Percentiles rank a stretch among this genome's conserved stretches.
phyloP scores from a whole-genome alignment of 2,329 filamentous ascomycete genomes.

The Sporothrix euskadiensis region DNA sequence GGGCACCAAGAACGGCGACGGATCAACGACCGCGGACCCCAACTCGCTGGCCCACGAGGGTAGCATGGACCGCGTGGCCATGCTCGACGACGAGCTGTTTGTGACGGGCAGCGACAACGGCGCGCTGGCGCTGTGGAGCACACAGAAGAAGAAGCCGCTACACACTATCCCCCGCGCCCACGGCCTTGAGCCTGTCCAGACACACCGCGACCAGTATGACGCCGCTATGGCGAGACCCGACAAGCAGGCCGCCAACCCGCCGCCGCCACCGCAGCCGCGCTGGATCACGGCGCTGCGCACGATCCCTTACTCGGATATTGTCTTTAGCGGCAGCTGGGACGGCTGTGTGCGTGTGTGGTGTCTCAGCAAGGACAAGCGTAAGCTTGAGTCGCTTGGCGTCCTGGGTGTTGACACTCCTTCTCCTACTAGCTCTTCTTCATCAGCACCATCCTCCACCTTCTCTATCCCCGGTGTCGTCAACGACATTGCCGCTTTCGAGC shows the following conservation, averaged over 20 bases:
- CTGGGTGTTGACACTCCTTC: constrained; percentile 46
- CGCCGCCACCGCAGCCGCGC: constrained; percentile 68
- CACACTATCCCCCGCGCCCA: constrained; percentile 79
- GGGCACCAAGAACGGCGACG: constrained; percentile 44
- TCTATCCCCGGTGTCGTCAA: constrained; percentile 72
- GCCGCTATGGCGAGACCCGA: constrained; percentile 50
- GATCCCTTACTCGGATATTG: constrained; percentile 85
- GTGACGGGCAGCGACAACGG: constrained; percentile 94
- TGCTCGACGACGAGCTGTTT: constrained; percentile 85
- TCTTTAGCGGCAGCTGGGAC: constrained; percentile 93
- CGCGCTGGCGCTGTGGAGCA: constrained; percentile 79
- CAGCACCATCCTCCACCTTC: neutral
- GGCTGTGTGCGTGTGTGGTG: constrained; percentile 84
- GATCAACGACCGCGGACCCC: constrained; percentile 35
- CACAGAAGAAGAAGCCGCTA: constrained; percentile 92
- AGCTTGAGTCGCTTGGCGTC: constrained; percentile 70
- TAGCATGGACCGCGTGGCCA: constrained; percentile 87
- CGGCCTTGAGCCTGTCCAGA: constrained; percentile 73
- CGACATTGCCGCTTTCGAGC: constrained; percentile 82
- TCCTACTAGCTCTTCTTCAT: neutral
- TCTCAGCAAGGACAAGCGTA: constrained; percentile 78
- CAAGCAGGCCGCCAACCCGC: constrained; percentile 69
- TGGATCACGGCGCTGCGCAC: constrained; percentile 88
- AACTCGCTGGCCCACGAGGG: constrained; percentile 62
- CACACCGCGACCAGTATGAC: constrained; percentile 54